Percentiles rank a stretch among this genome's conserved stretches.
These are phyloP conservation scores for Chlorociboria aeruginascens DNA, from an alignment of 495 filamentous ascomycete species.

Conservation along the genomic window DNA sequence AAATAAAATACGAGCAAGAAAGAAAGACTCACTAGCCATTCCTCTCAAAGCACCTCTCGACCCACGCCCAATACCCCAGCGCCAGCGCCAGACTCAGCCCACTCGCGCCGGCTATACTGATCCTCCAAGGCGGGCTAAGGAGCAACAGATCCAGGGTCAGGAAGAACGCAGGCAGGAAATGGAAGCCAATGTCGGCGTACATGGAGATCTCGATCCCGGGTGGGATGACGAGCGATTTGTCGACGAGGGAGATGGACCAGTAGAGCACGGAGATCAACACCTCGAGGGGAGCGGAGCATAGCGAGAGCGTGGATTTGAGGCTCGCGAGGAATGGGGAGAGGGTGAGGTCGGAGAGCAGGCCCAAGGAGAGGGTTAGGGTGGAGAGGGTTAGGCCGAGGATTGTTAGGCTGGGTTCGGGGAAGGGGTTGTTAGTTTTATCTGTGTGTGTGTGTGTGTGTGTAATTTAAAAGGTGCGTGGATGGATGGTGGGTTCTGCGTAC, in stretches of 20 bases:
- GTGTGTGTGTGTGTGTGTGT: no score
- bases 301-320: constrained; percentile 62
- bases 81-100: constrained; percentile 51
- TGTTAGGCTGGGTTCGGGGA: constrained; percentile 36
- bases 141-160: constrained; percentile 62
- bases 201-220: constrained; percentile 34
- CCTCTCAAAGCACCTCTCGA: constrained; percentile 61
- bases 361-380: constrained; percentile 54
- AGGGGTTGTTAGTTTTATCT: no score
- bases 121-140: constrained; percentile 72
- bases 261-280: constrained; percentile 78
- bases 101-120: constrained; percentile 46
- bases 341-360: constrained; percentile 64
- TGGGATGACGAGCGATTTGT: constrained; percentile 40
- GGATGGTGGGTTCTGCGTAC: no score
- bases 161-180: constrained; percentile 62
- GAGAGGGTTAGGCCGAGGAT: constrained; percentile 68
- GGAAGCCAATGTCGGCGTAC: constrained; percentile 59
- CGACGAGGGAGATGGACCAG: constrained; percentile 62
- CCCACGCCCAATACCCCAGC: constrained; percentile 77
- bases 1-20: no score
- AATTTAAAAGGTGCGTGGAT: no score
- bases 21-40: constrained; percentile 55
- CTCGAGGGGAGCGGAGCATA: constrained; percentile 66
- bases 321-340: constrained; percentile 51